Evolutionary conservation across 2,329 filamentous ascomycete species (phyloP), one percentile per base, ranked within the genome.

Genomic region (Nemania serpens): DNA sequence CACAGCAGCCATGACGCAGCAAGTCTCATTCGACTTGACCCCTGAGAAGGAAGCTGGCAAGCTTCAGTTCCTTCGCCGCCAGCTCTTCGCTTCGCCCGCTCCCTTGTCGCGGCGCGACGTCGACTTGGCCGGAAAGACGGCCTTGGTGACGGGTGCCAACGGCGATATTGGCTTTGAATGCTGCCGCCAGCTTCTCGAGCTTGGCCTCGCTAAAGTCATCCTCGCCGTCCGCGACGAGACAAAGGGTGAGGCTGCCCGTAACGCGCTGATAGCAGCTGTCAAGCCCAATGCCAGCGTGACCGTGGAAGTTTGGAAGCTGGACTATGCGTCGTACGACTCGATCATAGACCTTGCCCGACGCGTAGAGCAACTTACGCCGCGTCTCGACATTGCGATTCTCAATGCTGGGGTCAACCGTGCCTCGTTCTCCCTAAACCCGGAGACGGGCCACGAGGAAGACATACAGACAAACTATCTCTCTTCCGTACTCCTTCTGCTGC

Each of bases 141-240:
- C 73, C n/a, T 65, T 75, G 37, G 61, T 76, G 11, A 75, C 73
- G 1, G 75, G 75, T 5, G 66, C 71, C 13, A 76, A 76, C 51
- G 67, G 59, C 2, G 74, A 74, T 6, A 51, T 77, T 1, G 74
- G 74, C 2, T 59, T 74, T 2, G 74, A 76, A 65, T 66, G 70
- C 13, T 71, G 69, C 5, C 65, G 69, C 4, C 72, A 77, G 51
- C 69, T 75, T 17, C 69, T 72, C 36, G 52, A 56, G 5, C 70
- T 75, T 0, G 68, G 69, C 1, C 68, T 73, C 9, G 50, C 65
- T 5, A 70, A 69, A 37, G 60, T 77, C 36, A 75, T 77, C 39
- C 62, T 77, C 17, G 74, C 69, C 10, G 71, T 74, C 2, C 73
- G 74, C 5, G 66, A 68, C 11, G 45, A 72, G 4, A 37, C 58